Conservation (phyloP, 2,329 filamentous ascomycete species). For the Zasmidium citrigriseum region DNA sequence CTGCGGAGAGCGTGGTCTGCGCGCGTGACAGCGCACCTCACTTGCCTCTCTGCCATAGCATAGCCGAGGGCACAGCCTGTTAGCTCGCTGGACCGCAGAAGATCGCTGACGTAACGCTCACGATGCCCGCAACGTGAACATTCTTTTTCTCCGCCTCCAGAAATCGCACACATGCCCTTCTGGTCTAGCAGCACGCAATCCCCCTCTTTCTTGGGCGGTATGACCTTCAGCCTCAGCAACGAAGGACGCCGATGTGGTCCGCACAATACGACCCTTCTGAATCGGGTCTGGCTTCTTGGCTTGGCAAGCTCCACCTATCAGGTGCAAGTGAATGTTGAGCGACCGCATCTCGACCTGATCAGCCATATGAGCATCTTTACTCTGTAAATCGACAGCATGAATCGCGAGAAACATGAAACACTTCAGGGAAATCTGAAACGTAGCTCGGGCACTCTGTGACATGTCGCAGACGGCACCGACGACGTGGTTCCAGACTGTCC, state of each 20-base stretch:
- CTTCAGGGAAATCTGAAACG: conserved; percentile 4
- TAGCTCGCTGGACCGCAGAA: background rate
- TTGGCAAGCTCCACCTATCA: background rate
- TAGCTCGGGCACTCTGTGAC: background rate
- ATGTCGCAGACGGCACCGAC: conserved; percentile 1
- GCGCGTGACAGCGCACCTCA: conserved; percentile 5
- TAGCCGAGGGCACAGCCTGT: conserved; percentile 4
- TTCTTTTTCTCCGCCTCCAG: background rate
- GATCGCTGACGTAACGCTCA: conserved; percentile 11
- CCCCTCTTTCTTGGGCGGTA: background rate
- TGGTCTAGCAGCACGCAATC: background rate
- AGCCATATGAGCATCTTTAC: conserved; percentile 1
- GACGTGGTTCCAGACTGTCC: background rate
- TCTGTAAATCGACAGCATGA: background rate
- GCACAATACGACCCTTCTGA: background rate
- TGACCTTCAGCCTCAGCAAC: background rate
- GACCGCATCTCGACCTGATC: background rate
- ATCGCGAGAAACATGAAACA: conserved; percentile 8
- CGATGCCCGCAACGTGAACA: background rate
- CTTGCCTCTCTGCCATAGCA: background rate
- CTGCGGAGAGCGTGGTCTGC: background rate
- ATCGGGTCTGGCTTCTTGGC: background rate
- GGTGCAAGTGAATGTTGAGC: background rate
- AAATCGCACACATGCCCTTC: background rate
- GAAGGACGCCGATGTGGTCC: background rate